These are phyloP conservation scores for Annulohypoxylon moriforme DNA, from an alignment of 495 filamentous ascomycete species.

Conservation along the genomic window DNA sequence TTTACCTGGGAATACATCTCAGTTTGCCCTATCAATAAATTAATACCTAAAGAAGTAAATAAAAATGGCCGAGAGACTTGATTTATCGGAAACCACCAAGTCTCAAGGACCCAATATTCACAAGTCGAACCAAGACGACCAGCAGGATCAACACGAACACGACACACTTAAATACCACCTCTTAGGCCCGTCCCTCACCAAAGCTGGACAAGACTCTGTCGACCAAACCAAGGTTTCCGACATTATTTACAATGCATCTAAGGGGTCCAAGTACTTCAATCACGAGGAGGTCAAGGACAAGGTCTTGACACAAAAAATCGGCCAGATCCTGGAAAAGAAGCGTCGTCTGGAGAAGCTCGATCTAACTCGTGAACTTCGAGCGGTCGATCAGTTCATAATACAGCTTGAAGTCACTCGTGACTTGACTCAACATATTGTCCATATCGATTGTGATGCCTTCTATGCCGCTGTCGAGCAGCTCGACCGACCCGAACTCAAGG, in stretches of 20 bases:
- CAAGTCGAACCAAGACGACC: conserved; percentile 18
- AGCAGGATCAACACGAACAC: conserved; percentile 49
- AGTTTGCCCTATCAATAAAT: background rate
- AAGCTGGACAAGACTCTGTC: conserved; percentile 93
- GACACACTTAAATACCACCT: conserved; percentile 71
- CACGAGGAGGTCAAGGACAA: conserved; percentile 88
- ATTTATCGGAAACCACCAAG: conserved; percentile 8
- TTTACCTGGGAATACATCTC: conserved; percentile 2
- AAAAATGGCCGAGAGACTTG: conserved; percentile 18
- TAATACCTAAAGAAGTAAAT: background rate
- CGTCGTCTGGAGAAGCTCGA: conserved; percentile 80
- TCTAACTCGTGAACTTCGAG: conserved; percentile 74
- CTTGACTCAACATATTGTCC: conserved; percentile 83
- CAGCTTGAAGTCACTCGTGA: conserved; percentile 83
- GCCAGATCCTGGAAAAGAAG: conserved; percentile 80
- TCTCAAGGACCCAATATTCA: conserved; percentile 4
- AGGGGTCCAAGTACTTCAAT: conserved; percentile 96
- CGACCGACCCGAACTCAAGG: conserved; percentile 86
- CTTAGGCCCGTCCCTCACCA: conserved; percentile 92
- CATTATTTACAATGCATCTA: conserved; percentile 96
- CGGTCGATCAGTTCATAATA: conserved; percentile 83
- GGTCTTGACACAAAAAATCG: conserved; percentile 86
- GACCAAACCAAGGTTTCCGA: conserved; percentile 96
- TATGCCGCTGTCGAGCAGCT: conserved; percentile 96
- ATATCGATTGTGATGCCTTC: conserved; percentile 98